phyloP scores from a whole-genome alignment of 345 rosid species.

The Ceriops decandra region DNA sequence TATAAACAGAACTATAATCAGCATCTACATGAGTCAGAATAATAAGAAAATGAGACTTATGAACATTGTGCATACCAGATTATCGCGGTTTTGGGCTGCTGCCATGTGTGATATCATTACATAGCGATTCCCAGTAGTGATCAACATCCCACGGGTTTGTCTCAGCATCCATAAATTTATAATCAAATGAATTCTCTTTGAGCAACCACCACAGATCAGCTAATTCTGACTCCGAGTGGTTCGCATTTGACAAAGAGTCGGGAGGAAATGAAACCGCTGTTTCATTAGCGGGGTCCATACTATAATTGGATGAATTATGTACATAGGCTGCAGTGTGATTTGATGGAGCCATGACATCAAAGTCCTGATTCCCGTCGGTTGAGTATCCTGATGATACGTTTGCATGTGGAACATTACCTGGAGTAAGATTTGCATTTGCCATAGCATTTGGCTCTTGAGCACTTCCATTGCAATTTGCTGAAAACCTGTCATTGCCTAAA shows the following conservation, averaged over 20 bases:
- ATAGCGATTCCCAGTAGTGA: conserved; percentile 19
- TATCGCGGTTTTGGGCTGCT: not conserved
- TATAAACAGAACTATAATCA: too few relatives aligned
- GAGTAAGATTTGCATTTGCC: not conserved
- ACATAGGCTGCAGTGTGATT: not conserved
- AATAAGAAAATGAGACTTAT: too few relatives aligned
- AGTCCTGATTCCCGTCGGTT: not conserved
- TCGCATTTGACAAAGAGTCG: not conserved
- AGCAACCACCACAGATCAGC: conserved; percentile 8
- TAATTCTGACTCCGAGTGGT: not conserved
- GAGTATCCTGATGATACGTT: not conserved
- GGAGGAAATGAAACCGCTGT: not conserved
- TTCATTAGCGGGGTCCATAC: not conserved
- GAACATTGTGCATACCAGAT: not conserved
- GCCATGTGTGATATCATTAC: not conserved
- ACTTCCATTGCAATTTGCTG: not conserved
- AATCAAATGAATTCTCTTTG: conserved; percentile 3
- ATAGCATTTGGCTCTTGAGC: not conserved
- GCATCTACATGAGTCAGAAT: too few relatives aligned
- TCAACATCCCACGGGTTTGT: conserved; percentile 17
- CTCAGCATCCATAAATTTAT: not conserved
- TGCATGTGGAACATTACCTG: not conserved
- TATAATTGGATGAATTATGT: not conserved
- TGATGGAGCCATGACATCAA: not conserved
- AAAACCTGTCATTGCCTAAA: not conserved